phyloP scores from a whole-genome alignment of 768 basidiomycete genomes.

The Rhizopogon roseolus region DNA sequence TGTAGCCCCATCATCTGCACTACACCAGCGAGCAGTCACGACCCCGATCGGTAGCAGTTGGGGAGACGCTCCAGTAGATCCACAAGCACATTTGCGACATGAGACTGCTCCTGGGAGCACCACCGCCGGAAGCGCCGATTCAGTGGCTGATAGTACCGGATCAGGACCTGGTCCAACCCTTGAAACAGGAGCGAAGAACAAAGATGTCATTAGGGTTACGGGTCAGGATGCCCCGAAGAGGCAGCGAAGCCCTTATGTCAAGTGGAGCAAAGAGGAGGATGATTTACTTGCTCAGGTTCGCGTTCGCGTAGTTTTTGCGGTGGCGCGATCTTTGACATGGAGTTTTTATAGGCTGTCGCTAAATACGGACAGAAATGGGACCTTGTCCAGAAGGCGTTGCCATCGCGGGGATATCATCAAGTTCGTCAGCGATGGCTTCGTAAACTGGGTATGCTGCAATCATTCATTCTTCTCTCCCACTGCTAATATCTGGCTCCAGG shows the following conservation, averaged over 20 bases:
- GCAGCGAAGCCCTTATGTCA: constrained; percentile 35
- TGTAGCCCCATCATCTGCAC: background rate
- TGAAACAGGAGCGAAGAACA: constrained; percentile 10
- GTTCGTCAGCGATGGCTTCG: constrained; percentile 40
- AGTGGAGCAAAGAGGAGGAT: constrained; percentile 40
- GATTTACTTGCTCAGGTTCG: constrained; percentile 34
- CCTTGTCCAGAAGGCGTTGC: constrained; percentile 35
- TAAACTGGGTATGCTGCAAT: constrained; percentile 26
- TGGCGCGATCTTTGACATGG: background rate
- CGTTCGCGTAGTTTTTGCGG: background rate
- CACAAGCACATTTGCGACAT: constrained; percentile 1
- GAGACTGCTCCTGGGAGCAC: constrained; percentile 6
- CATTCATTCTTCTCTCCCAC: background rate
- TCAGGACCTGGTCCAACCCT: background rate
- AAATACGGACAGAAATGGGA: constrained; percentile 37
- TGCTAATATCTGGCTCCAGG: constrained; percentile 10
- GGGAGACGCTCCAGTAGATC: constrained; percentile 3
- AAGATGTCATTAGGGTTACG: constrained; percentile 18
- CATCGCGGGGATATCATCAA: constrained; percentile 37
- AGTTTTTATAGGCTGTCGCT: constrained; percentile 27
- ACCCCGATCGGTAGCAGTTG: background rate
- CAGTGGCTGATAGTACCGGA: background rate
- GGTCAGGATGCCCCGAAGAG: constrained; percentile 30
- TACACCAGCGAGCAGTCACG: background rate
- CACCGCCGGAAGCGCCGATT: background rate